Conservation (phyloP, 345 rosid genomes). For the Camelina sativa region DNA sequence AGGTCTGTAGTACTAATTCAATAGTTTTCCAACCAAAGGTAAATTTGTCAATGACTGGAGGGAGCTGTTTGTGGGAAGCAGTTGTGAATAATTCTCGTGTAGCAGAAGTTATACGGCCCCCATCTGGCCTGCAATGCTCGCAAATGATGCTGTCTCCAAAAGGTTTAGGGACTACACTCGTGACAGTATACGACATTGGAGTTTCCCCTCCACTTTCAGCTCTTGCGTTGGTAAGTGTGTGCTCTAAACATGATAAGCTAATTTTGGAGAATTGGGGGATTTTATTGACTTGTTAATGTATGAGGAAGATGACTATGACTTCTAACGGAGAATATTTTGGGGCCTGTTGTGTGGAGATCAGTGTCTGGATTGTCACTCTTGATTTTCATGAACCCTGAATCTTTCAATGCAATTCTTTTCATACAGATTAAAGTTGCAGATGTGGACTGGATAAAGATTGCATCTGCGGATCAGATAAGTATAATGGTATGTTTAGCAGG, state of each 20-base stretch:
- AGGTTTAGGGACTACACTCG: conserved; percentile 81
- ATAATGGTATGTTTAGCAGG: conserved; percentile 66
- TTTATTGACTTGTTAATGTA: conserved; percentile 20
- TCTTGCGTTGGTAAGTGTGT: conserved; percentile 67
- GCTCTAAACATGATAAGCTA: conserved; percentile 10
- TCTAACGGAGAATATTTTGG: neutral
- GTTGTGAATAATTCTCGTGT: conserved; percentile 79
- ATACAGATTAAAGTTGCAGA: conserved; percentile 89
- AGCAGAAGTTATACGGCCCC: conserved; percentile 73
- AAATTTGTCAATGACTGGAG: conserved; percentile 85
- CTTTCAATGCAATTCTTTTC: conserved; percentile 36
- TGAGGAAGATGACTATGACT: conserved; percentile 6
- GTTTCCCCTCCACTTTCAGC: conserved; percentile 74
- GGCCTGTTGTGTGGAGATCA: conserved; percentile 15
- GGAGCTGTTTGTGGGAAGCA: conserved; percentile 88
- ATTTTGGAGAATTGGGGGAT: neutral
- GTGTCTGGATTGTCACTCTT: conserved; percentile 7
- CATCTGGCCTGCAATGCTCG: conserved; percentile 73
- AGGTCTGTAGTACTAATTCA: conserved; percentile 17
- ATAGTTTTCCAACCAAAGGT: conserved; percentile 54
- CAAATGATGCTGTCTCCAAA: conserved; percentile 76
- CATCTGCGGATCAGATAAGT: conserved; percentile 75
- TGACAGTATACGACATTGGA: conserved; percentile 79
- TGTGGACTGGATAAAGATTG: conserved; percentile 90
- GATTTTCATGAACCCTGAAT: conserved; percentile 20